Percentiles rank a stretch among this genome's conserved stretches.
Evolutionary conservation across 768 basidiomycete species (phyloP).

Genomic region (Kwoniella bestiolae): DNA sequence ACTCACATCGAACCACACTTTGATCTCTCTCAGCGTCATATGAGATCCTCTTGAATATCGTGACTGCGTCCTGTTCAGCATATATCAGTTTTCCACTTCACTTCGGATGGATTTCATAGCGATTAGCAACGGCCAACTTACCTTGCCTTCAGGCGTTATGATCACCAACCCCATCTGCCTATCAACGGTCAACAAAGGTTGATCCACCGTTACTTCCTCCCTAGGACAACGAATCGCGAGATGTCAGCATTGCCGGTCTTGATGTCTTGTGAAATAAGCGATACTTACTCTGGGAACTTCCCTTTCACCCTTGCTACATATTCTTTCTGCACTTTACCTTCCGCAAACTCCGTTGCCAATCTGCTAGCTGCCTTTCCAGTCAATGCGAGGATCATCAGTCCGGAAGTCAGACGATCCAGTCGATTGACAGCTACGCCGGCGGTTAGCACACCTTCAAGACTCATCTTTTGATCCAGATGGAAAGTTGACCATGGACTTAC

Average conservation of each 20-base stretch:
- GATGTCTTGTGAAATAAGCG: too few relatives aligned
- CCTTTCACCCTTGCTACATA: slow-evolving; percentile 89
- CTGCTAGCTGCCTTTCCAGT: slow-evolving; percentile 69
- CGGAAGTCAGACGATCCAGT: slow-evolving; percentile 90
- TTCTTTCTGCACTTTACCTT: slow-evolving; percentile 79
- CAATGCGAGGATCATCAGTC: slow-evolving; percentile 89
- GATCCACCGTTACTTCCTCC: slow-evolving; percentile 78
- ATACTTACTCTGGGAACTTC: slow-evolving; percentile 77
- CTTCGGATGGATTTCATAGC: too few relatives aligned
- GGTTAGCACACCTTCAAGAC: neutral
- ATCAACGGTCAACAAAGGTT: slow-evolving; percentile 88
- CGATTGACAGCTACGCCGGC: slow-evolving; percentile 78
- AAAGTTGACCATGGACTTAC: slow-evolving; percentile 62
- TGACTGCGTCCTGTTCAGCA: slow-evolving; percentile 84
- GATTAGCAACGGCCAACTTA: slow-evolving; percentile 55
- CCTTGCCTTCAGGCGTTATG: slow-evolving; percentile 93
- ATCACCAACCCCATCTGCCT: slow-evolving; percentile 96
- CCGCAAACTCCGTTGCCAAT: slow-evolving; percentile 79
- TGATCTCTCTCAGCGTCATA: slow-evolving; percentile 81
- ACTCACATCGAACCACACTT: slow-evolving; percentile 81
- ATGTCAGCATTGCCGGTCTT: neutral
- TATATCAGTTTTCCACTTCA: too few relatives aligned
- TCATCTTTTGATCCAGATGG: neutral
- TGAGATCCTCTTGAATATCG: slow-evolving; percentile 78
- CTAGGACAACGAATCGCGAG: slow-evolving; percentile 59